Percentiles rank a stretch among this genome's conserved stretches.
phyloP scores from a whole-genome alignment of 2,329 filamentous ascomycete genomes.

The Paracamarosporium sp. region DNA sequence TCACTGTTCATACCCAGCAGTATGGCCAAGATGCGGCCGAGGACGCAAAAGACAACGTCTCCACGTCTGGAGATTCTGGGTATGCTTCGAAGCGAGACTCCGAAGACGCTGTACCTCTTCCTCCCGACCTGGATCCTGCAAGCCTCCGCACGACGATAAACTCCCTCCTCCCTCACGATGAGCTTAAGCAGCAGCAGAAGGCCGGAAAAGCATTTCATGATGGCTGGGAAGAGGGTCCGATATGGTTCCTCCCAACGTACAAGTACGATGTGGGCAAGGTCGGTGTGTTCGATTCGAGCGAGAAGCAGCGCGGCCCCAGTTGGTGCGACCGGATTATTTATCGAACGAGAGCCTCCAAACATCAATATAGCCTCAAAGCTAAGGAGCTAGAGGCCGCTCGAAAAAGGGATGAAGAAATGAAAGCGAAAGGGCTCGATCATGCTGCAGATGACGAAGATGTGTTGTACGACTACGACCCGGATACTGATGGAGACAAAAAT shows the following conservation, averaged over 20 bases:
- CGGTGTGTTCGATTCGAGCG: constrained; percentile 90
- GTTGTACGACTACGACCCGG: constrained; percentile 89
- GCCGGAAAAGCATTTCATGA: constrained; percentile 84
- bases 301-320: constrained; percentile 89
- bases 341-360: constrained; percentile 74
- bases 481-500: constrained; percentile 69
- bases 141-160: constrained; percentile 88
- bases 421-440: constrained; percentile 75
- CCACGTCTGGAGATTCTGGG: constrained; percentile 28
- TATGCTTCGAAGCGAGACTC: constrained; percentile 21
- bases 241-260: constrained; percentile 91
- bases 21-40: constrained; percentile 8
- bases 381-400: constrained; percentile 71
- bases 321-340: constrained; percentile 97
- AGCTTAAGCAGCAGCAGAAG: constrained; percentile 77
- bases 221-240: constrained; percentile 88
- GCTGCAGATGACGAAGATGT: constrained; percentile 80
- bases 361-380: constrained; percentile 68
- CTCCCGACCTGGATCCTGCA: constrained; percentile 72
- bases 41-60: constrained; percentile 12
- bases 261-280: constrained; percentile 98
- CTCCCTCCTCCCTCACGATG: constrained; percentile 88
- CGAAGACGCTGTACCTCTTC: constrained; percentile 42
- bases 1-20: constrained; percentile 72
- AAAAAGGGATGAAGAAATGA: constrained; percentile 85